Base-by-base conservation (phyloP, 331 rosid species). In the Arachis monticola region DNA sequence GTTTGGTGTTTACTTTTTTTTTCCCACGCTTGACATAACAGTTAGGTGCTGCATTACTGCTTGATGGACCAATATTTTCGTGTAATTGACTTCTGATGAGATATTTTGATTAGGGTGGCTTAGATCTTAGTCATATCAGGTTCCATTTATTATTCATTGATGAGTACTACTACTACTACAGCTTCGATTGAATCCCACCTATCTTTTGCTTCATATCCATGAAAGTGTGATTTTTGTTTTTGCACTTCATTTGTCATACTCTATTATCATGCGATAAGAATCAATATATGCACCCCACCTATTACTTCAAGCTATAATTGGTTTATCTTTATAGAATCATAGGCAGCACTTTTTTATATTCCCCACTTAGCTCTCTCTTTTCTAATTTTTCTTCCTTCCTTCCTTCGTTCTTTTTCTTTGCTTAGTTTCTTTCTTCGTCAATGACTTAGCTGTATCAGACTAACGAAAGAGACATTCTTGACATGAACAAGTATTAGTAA, bases 61-160 rank as follows among this genome's bases (percentile, higher is more conserved):
- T 10, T 48, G 2, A 22, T 53, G 79, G 72, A 74, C 46, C 12
- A 17, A 10, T 52, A 6, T 11, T 64, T 53, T 5, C 7, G 12
- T 13, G 1, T 60, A 6, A 30, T 52, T 31, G 59, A 46, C 32
- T 41, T 31, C 2, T 7, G 32, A 60, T 30, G 10, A 60, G 11
- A 12, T 5, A 14, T 10, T 40, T 6, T 8, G 53, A 35, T 53
- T 13, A 7, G 13, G 13, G 32, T 55, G 9, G 11, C 40, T 38
- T 74, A 64, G 65, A 75, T 75, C 73, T 42, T 58, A 42, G 1
- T 55, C 66, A 12, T 17, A 65, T 64, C 56, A 10, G 46, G 46
- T 63, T 35, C 13, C 31, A 17, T 73, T 50, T 31, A 6, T 44
- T 59, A 52, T 52, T 52, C 4, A 2, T 5, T 8, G 41, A 38